Evolutionary conservation across 768 basidiomycete species (phyloP).

Genomic region (Stropharia rugosoannulata): DNA sequence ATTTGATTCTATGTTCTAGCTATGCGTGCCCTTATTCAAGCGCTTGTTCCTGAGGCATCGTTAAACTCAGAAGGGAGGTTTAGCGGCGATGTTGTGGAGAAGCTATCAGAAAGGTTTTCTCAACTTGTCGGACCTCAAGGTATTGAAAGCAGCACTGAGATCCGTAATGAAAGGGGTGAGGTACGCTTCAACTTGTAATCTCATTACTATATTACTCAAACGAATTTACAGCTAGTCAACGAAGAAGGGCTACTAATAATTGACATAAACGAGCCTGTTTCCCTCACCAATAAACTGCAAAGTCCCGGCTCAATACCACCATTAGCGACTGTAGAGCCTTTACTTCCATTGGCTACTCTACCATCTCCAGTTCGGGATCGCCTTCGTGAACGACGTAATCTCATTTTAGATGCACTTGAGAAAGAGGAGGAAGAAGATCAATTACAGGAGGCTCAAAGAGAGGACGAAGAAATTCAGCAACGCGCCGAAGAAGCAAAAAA

Average conservation of each 20-base stretch:
- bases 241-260: constrained; percentile 81
- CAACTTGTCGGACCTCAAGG: constrained; percentile 53
- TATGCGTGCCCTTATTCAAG: constrained; percentile 39
- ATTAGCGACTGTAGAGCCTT: constrained; percentile 28
- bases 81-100: constrained; percentile 47
- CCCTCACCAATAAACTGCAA: constrained; percentile 13
- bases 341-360: constrained; percentile 47
- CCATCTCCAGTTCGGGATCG: constrained; percentile 46
- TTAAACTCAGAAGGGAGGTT: constrained; percentile 27
- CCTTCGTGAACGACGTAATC: constrained; percentile 57
- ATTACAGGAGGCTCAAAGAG: constrained; percentile 36
- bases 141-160: constrained; percentile 28
- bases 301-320: constrained; percentile 18
- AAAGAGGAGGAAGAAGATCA: constrained; percentile 60
- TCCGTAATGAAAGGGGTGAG: constrained; percentile 58
- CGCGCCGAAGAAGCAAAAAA: constrained; percentile 45
- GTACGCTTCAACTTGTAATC: constrained; percentile 38
- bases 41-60: constrained; percentile 32
- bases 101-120: constrained; percentile 57
- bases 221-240: constrained; percentile 52
- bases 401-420: constrained; percentile 67
- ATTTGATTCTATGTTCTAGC: constrained; percentile 23
- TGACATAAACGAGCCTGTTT: constrained; percentile 67
- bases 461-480: constrained; percentile 47
- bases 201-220: constrained; percentile 20